Evolutionary conservation across 2,329 filamentous ascomycete genomes (phyloP), one percentile per base, ranked within the genome.

Genomic region (Cordyceps cateniannulata): DNA sequence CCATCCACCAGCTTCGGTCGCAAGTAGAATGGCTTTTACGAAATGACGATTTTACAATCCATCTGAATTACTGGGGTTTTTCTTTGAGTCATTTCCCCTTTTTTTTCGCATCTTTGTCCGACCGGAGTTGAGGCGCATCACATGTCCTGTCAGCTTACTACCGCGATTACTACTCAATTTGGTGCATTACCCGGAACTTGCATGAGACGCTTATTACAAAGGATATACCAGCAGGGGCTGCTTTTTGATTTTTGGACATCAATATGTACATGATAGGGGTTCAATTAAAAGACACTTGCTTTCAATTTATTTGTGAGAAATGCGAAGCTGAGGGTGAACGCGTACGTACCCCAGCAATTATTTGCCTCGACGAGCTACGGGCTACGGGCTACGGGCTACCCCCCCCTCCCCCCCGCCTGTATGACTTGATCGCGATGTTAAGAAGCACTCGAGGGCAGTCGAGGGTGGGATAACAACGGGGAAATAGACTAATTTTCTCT

Each of bases 131-230:
- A 9, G 22, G 47, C 32, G 47, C 42, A 22, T 59, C 45, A 51
- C 47, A 51, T 50, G 45, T 50, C 25, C 45, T 12, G 55, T 51
- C 55, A 59, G 47, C 47, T 59, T 59, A 59, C 55, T 51, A 42
- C 47, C 42, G 47, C 24, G 50, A 44, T 51, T 59, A 59, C 35
- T 59, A 42, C 45, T 20, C 20, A 44, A 27, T 14, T 50, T 16
- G 47, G 38, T 18, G 18, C 32, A n/a, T 51, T 59, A 51, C 47
- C 55, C 55, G 45, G 55, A n/a, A 59, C 47, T 51, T 50, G 32
- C 35, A 59, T 4, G 35, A 6, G 38, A 32, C 47, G 24, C 22
- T 29, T 29, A 32, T 44, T 50, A 29, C 22, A 27, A 27, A 7
- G 10, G 24, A 40, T 49, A 40, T 57, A 49, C 44, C 54, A 49